Conservation (phyloP, 345 rosid species). For the Eucalyptus marginata region DNA sequence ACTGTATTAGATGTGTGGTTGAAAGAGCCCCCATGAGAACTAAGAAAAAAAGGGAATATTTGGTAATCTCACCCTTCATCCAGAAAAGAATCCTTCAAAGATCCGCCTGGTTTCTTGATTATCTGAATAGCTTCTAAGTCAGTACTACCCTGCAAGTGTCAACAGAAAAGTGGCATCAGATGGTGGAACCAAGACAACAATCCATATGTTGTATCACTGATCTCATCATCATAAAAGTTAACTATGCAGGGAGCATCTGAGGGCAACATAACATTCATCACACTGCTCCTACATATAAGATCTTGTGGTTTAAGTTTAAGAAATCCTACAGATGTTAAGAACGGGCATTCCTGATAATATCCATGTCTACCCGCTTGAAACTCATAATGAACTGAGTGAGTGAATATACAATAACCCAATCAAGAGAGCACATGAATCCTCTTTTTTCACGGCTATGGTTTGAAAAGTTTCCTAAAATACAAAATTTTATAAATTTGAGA, state of each 20-base stretch:
- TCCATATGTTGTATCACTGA: not conserved
- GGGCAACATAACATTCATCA: not conserved
- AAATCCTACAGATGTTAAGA: not conserved
- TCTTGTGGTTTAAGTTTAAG: not conserved
- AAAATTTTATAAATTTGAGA: not conserved
- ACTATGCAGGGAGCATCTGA: not conserved
- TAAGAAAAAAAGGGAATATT: not conserved
- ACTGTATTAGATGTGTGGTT: not conserved
- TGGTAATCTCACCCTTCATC: conserved; percentile 63
- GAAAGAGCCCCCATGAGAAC: not conserved
- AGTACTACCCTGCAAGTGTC: conserved; percentile 25
- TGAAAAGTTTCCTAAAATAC: not conserved
- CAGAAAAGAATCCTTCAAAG: conserved; percentile 27
- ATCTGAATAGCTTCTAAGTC: conserved; percentile 23
- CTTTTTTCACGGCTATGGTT: not conserved
- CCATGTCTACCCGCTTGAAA: not conserved
- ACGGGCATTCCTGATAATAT: not conserved
- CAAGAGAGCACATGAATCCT: not conserved
- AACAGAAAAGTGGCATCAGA: not conserved
- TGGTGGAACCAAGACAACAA: not conserved
- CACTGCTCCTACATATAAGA: not conserved
- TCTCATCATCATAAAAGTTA: not conserved
- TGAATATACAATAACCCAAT: not conserved
- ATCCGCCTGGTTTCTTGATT: conserved; percentile 36
- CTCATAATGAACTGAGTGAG: not conserved